A percentile compares a stretch with the other conserved stretches of the same genome.
phyloP scores from a whole-genome alignment of 2,329 filamentous ascomycete species.

The Fusarium praegraminearum region DNA sequence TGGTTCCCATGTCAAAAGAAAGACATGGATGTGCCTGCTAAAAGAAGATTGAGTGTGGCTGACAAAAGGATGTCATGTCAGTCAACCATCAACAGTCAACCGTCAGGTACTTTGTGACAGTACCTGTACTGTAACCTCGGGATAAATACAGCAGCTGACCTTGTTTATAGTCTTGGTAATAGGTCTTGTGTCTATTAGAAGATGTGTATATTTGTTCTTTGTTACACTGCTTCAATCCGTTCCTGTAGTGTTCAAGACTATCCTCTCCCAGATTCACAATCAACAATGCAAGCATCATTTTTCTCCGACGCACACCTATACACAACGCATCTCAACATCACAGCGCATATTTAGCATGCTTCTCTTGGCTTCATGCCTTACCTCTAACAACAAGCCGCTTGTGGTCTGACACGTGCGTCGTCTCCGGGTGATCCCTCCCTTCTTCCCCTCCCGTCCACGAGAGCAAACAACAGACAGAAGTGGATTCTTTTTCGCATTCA shows the following conservation, averaged over 20 bases:
- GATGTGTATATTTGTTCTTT: background rate
- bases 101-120: background rate
- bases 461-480: conserved; percentile 10
- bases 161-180: conserved; percentile 6
- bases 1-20: conserved; percentile 18
- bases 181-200: background rate
- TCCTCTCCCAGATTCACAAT: background rate
- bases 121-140: background rate
- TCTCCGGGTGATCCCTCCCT: conserved; percentile 28
- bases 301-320: background rate
- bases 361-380: conserved; percentile 23
- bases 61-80: conserved; percentile 14
- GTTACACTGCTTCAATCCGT: conserved; percentile 7
- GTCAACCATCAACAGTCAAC: background rate
- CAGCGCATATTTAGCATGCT: background rate
- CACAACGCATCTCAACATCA: conserved; percentile 10
- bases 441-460: conserved; percentile 19
- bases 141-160: conserved; percentile 30
- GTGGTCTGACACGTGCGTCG: conserved; percentile 53
- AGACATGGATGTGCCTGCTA: conserved; percentile 38
- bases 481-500: background rate
- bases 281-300: conserved; percentile 1
- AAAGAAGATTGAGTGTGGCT: conserved; percentile 27
- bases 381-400: conserved; percentile 39
- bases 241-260: background rate